Base-by-base conservation (phyloP, 2,329 filamentous ascomycete genomes). In the Sphaerulina musiva region DNA sequence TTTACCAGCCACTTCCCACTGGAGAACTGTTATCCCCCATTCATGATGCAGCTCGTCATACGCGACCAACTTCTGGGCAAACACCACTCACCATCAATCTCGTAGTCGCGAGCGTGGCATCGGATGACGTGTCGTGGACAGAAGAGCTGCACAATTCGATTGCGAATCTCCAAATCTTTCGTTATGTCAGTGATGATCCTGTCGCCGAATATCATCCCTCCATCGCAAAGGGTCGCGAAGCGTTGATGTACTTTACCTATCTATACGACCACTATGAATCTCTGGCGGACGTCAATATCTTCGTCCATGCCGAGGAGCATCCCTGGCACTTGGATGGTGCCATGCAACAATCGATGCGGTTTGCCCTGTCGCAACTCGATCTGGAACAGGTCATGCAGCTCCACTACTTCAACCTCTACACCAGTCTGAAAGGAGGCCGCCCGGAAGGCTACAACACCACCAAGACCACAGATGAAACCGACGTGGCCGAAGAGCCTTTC, bases 211-310 rank as follows among this genome's bases (percentile, higher is more conserved):
- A 76, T 26, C 76, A 77, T 56, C 75, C 78, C 0, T 77, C 77
- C 0, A 72, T 73, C 43, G 78, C 80, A 60, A 82, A 81, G 65
- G 82, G 82, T 42, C 78, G 82, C 62, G 82, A 85, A 68, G 80
- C 79, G 34, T 78, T 81, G 69, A 75, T 81, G 8, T 84, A 84
- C 64, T 73, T 82, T 36, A 79, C 76, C 26, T 83, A 81, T 67
- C 75, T 84, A 59, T 75, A 81, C 62, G 79, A 83, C 64, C 75
- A 78, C 65, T 84, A 85, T 68, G 74, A 83, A 59, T 63, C 73
- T 4, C 74, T 85, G 3, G 76, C 80, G 2, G 79, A 82, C 48
- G 73, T 83, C 57, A 73, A 74, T 29, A 76, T 84, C 59, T 82
- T 85, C 68, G 76, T 81, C 65, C 82, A 85, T 63, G 74, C 79